Percentiles rank a stretch among this genome's conserved stretches.
phyloP scores from a whole-genome alignment of 1,284 basidiomycete genomes.

The Sphagnurus paluster region DNA sequence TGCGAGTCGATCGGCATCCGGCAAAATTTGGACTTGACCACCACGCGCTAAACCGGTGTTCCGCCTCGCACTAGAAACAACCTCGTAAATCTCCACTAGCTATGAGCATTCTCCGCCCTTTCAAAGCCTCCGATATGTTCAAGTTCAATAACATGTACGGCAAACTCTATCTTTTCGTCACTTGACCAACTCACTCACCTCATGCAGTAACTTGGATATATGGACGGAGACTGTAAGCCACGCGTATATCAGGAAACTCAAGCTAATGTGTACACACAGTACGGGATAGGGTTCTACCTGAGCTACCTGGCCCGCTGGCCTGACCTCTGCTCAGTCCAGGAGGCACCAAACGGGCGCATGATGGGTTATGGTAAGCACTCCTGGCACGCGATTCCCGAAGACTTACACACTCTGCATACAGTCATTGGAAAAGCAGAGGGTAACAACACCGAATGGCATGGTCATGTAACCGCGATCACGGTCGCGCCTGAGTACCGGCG shows the following conservation, averaged over 20 bases:
- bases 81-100: constrained; percentile 4
- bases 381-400: constrained; percentile 4
- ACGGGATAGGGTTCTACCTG: constrained; percentile 84
- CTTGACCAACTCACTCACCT: constrained; percentile 9
- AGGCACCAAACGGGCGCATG: constrained; percentile 74
- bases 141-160: constrained; percentile 86
- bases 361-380: constrained; percentile 79
- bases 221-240: constrained; percentile 87
- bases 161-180: constrained; percentile 7
- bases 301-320: constrained; percentile 88
- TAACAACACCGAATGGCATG: constrained; percentile 71
- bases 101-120: constrained; percentile 84
- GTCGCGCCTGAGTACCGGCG: constrained; percentile 91
- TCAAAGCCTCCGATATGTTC: constrained; percentile 86
- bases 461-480: constrained; percentile 89
- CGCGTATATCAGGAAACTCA: background rate
- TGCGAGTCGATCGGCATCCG: too few relatives aligned
- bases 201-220: constrained; percentile 80
- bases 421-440: constrained; percentile 90
- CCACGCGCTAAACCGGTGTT: too few relatives aligned
- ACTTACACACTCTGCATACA: constrained; percentile 27
- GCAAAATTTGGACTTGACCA: too few relatives aligned
- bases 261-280: constrained; percentile 43
- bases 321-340: constrained; percentile 81
- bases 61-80: too few relatives aligned